A percentile compares a stretch with the other conserved stretches of the same genome.
Conservation (phyloP, 2,329 filamentous ascomycete genomes). For the Trichophyton verrucosum region DNA sequence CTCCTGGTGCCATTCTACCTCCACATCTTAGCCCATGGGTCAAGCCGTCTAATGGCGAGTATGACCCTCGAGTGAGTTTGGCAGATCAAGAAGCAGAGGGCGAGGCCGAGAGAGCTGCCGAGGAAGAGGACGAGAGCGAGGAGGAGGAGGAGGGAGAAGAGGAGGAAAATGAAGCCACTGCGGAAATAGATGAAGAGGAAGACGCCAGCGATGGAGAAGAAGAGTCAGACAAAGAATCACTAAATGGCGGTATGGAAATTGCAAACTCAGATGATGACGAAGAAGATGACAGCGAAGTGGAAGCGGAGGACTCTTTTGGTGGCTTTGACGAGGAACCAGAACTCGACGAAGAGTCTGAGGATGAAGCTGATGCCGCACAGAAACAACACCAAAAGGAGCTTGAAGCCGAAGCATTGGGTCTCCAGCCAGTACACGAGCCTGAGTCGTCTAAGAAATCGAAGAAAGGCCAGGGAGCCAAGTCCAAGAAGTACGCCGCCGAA, state of each 20-base stretch:
- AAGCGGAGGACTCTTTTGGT: conserved; percentile 32
- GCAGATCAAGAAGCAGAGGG: conserved; percentile 80
- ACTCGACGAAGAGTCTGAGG: conserved; percentile 37
- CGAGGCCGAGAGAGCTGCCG: conserved; percentile 62
- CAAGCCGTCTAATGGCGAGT: conserved; percentile 70
- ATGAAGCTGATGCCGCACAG: conserved; percentile 50
- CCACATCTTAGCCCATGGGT: conserved; percentile 96
- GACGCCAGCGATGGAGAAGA: conserved; percentile 36
- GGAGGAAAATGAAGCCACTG: conserved; percentile 23
- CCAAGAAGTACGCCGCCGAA: conserved; percentile 56
- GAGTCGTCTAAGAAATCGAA: conserved; percentile 41
- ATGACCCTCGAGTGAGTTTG: conserved; percentile 77
- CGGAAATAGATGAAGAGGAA: conserved; percentile 26
- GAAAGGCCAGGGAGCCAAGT: conserved; percentile 57
- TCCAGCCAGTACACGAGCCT: conserved; percentile 31
- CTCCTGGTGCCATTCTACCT: conserved; percentile 75
- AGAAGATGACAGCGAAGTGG: conserved; percentile 36
- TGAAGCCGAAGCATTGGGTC: conserved; percentile 76
- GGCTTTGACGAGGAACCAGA: conserved; percentile 40
- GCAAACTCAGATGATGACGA: conserved; percentile 36
- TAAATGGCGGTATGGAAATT: conserved; percentile 40
- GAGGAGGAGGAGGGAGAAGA: conserved; percentile 30
- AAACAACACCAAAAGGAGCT: conserved; percentile 75
- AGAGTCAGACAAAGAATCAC: conserved; percentile 32
- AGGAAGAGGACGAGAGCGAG: conserved; percentile 42